Evolutionary conservation across 805 yeast genomes (phyloP).

Genomic region (Helenozyma baotianmanensis): DNA sequence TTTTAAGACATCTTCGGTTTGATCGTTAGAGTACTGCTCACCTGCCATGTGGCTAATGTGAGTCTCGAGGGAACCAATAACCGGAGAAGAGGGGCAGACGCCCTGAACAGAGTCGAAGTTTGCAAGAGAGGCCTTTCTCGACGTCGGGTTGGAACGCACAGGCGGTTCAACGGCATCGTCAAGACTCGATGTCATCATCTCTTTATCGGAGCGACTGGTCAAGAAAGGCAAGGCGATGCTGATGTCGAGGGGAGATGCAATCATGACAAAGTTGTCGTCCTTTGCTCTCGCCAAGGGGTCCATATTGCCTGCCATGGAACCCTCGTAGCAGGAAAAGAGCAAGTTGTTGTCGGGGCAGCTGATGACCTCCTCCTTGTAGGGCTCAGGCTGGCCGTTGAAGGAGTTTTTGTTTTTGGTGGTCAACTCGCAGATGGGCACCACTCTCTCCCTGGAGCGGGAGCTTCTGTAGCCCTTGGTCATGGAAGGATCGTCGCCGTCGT

Average conservation of each 20-base stretch:
- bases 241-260: slow-evolving; percentile 41
- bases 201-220: slow-evolving; percentile 34
- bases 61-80: slow-evolving; percentile 38
- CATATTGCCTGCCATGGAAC: slow-evolving; percentile 12
- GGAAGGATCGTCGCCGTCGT: slow-evolving; percentile 30
- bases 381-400: slow-evolving; percentile 33
- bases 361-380: slow-evolving; percentile 57
- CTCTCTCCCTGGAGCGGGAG: slow-evolving; percentile 38
- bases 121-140: slow-evolving; percentile 26
- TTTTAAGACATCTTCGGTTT: slow-evolving; percentile 19
- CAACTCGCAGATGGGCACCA: slow-evolving; percentile 58
- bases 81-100: slow-evolving; percentile 23
- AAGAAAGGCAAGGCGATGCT: slow-evolving; percentile 41
- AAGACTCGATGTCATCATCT: slow-evolving; percentile 17
- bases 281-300: not conserved
- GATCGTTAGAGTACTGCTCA: slow-evolving; percentile 3
- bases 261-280: slow-evolving; percentile 19
- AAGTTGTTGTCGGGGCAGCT: slow-evolving; percentile 58
- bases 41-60: slow-evolving; percentile 25
- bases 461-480: not conserved
- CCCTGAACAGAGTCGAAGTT: slow-evolving; percentile 4
- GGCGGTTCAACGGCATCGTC: slow-evolving; percentile 5
- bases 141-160: slow-evolving; percentile 5
- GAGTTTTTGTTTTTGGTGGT: slow-evolving; percentile 44
- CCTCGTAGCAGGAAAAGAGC: slow-evolving; percentile 50